Base-by-base conservation (phyloP, 345 rosid genomes). In the Psidium guajava region DNA sequence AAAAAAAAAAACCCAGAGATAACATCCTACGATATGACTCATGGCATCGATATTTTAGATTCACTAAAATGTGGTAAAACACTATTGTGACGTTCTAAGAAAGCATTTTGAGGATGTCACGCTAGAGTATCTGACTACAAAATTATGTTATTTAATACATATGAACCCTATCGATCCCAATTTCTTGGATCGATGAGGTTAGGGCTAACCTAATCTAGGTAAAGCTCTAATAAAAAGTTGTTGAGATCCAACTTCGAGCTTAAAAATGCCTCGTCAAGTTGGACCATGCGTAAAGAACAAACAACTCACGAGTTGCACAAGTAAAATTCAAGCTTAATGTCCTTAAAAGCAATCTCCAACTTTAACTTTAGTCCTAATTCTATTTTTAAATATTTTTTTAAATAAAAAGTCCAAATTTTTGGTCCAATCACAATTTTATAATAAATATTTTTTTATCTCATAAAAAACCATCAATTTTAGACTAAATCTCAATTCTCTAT, bases 1-100 rank as follows among this genome's bases (percentile, higher is more conserved):
- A 36, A 21, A 7, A 61, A 28, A 0, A 28, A 0, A 27, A 15
- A 0, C 1, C 0, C 0, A 42, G 42, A 5, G 13, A 2, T 16
- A 6, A 28, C 18, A 15, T 13, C 5, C 18, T 61, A 61, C 2
- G 11, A 13, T 5, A 7, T 28, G 42, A 28, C 40, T 28, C 2
- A 1, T 14, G 20, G 20, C 40, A 59, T 59, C 27, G 6, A 14
- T 59, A 13, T 6, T 59, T 59, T 6, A 6, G 24, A 18, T 40
- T 69, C 10, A 11, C 7, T 18, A 18, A 32, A 64, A 64, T 32
- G 24, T 32, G 44, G 8, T 36, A 32, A 32, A 9, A 16, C 44
- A 16, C 18, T 69, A 32, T 69, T 9, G 20, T 0, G 47, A 24
- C 18, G 24, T 12, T 32, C 44, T 8, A 18, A 64, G 3, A 64